Conservation (phyloP, 352 stramenopile genomes). For the Globisporangium abappressorium region DNA sequence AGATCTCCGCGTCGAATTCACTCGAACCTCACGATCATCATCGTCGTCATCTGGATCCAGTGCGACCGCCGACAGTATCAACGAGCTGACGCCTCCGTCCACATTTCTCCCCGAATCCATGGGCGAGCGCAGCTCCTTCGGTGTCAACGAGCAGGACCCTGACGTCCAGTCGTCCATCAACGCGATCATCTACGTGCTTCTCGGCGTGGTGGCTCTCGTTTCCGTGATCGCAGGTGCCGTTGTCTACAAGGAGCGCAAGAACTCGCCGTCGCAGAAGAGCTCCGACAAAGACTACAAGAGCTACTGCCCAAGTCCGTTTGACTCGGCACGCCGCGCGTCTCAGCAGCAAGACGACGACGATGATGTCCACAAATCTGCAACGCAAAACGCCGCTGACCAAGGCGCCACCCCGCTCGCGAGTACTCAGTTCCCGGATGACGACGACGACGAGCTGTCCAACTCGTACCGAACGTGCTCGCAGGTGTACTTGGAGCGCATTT, state of each 20-base stretch:
- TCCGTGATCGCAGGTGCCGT: background rate
- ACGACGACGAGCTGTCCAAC: slow-evolving; percentile 12
- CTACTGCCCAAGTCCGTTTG: slow-evolving; percentile 7
- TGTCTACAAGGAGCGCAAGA: slow-evolving; percentile 1
- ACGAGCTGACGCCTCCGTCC: background rate
- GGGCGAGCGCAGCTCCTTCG: background rate
- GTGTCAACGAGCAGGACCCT: background rate
- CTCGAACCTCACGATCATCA: background rate
- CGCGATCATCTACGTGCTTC: background rate
- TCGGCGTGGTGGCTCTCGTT: background rate
- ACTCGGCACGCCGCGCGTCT: background rate
- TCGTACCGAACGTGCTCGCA: slow-evolving; percentile 13
- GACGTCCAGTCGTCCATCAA: background rate
- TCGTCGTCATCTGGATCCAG: background rate
- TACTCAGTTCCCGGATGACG: background rate
- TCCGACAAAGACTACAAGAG: background rate
- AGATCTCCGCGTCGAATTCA: background rate
- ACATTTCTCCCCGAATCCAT: background rate
- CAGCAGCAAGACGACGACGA: background rate
- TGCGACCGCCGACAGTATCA: background rate
- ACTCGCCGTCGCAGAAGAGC: background rate
- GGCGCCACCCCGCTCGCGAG: background rate
- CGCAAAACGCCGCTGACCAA: too few relatives aligned
- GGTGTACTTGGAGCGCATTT: slow-evolving; percentile 6
- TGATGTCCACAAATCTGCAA: background rate